Percentiles rank a stretch among this genome's conserved stretches.
phyloP scores from a whole-genome alignment of 148 eudicot genomes.

The Suaeda aralocaspica region DNA sequence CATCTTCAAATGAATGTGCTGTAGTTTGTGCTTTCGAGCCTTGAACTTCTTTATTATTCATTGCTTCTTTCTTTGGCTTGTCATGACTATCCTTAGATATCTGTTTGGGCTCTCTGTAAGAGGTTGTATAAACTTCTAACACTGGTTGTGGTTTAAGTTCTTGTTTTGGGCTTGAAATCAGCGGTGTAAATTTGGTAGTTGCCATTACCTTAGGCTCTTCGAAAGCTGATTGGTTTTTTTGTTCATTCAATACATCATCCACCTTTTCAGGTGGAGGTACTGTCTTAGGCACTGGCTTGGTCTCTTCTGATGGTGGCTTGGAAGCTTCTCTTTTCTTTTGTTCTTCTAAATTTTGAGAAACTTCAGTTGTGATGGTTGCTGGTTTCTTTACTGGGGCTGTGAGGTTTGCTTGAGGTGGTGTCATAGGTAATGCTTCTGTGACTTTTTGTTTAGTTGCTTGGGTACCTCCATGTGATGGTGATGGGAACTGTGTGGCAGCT shows the following conservation, averaged over 20 bases:
- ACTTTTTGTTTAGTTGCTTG: conserved; percentile 15
- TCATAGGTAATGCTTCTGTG: conserved; percentile 12
- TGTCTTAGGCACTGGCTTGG: background rate
- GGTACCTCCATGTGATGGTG: conserved; percentile 19
- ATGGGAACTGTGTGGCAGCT: conserved; percentile 19
- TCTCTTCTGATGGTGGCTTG: conserved; percentile 23
- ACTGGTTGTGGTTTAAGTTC: conserved; percentile 11
- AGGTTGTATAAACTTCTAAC: conserved; percentile 16
- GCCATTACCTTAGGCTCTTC: conserved; percentile 17
- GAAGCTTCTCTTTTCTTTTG: conserved; percentile 10
- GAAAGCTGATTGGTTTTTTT: conserved; percentile 7
- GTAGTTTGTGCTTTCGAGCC: conserved; percentile 1
- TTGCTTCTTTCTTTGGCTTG: conserved; percentile 17
- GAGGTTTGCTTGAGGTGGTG: conserved; percentile 18
- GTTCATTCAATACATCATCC: conserved; percentile 1
- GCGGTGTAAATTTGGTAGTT: background rate
- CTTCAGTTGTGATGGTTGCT: conserved; percentile 15
- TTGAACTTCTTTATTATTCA: background rate
- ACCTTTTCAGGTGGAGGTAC: conserved; percentile 8
- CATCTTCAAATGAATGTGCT: conserved; percentile 12
- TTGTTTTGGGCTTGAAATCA: conserved; percentile 12
- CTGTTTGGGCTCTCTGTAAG: conserved; percentile 21
- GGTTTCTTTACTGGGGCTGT: conserved; percentile 23
- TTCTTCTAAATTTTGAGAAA: conserved; percentile 20
- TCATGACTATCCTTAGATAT: conserved; percentile 10